Evolutionary conservation across 192 early-diverging fungal species (phyloP).

Genomic region (Coemansia sp.): DNA sequence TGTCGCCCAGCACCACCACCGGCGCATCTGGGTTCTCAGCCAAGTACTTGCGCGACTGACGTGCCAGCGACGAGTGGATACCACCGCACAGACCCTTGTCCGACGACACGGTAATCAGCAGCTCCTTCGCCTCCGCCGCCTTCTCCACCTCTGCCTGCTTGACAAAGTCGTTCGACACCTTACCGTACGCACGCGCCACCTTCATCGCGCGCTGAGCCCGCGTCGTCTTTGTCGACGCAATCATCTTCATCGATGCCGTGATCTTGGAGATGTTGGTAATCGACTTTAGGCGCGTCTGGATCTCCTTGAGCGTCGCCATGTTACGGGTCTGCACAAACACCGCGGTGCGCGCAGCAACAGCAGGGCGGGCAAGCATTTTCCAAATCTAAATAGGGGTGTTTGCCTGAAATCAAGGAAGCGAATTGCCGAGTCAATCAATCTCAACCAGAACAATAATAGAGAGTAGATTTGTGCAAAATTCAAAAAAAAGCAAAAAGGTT

Average conservation of each 20-base stretch:
- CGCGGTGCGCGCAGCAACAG: constrained; percentile 43
- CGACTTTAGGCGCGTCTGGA: constrained; percentile 93
- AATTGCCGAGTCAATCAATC: neutral
- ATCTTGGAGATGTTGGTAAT: constrained; percentile 99
- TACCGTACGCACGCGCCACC: constrained; percentile 72
- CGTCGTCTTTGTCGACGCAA: constrained; percentile 98
- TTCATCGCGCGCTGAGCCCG: constrained; percentile 86
- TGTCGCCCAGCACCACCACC: constrained; percentile 84
- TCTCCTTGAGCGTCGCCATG: constrained; percentile 94
- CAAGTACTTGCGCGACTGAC: constrained; percentile 71
- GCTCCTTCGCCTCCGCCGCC: constrained; percentile 63
- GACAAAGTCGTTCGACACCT: constrained; percentile 51
- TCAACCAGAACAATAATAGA: neutral
- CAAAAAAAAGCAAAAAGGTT: neutral
- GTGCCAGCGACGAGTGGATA: constrained; percentile 94
- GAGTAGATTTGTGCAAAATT: neutral
- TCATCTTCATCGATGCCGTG: constrained; percentile 99
- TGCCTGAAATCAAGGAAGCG: neutral
- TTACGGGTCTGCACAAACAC: constrained; percentile 69
- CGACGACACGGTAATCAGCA: constrained; percentile 84
- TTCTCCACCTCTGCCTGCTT: constrained; percentile 67
- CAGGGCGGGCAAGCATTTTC: constrained; percentile 50
- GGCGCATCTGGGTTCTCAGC: constrained; percentile 56
- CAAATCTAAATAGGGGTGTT: neutral
- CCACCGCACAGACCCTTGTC: constrained; percentile 99